Base-by-base conservation (phyloP, 1,284 basidiomycete genomes). In the Peniophora sp. region DNA sequence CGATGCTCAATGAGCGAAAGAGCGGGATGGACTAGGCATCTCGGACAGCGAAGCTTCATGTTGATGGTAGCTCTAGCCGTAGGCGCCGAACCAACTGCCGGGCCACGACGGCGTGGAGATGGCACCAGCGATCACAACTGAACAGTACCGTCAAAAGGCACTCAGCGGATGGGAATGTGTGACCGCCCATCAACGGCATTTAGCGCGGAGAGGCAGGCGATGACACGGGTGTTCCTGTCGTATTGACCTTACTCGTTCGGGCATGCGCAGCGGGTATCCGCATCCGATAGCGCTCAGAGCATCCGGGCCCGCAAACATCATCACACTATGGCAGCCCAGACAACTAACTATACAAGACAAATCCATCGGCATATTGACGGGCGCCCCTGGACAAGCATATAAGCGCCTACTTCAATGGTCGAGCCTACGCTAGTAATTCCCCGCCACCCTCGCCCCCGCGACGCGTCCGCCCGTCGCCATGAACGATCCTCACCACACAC, bases 401-500 rank as follows among this genome's bases (percentile, higher is more conserved):
- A 54, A 54, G 54, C 57, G 51, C 39, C 39, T 17, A 47, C 35
- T 48, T 43, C 41, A 57, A 62, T 53, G 62, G 66, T 59, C 62
- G 66, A 68, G 64, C 6, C 27, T 32, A 32, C 27, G 12, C 27
- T 32, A 32, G 27, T 32, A 32, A 5, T 12, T 32, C 27, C 27
- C 27, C 27, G 27, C 12, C 27, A 32, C 27, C 27, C 27, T 32
- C 50, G 54, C 54, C 60, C 54, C 52, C 54, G 58, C 52, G 22
- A 44, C 45, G 39, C 51, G 48, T 50, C 47, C 45, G 48, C 47
- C 48, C 51, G 53, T 57, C 52, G 49, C 57, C 55, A 67, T 67
- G 67, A 60, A 64, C 48, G 64, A 68, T 59, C 56, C 63, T 56
- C 64, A 62, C 55, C 60, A 63, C 50, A 55, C 62, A 15, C 50